These are phyloP conservation scores for Hirsutella rhossiliensis DNA, from an alignment of 2,329 filamentous ascomycete species.

Conservation along the genomic window DNA sequence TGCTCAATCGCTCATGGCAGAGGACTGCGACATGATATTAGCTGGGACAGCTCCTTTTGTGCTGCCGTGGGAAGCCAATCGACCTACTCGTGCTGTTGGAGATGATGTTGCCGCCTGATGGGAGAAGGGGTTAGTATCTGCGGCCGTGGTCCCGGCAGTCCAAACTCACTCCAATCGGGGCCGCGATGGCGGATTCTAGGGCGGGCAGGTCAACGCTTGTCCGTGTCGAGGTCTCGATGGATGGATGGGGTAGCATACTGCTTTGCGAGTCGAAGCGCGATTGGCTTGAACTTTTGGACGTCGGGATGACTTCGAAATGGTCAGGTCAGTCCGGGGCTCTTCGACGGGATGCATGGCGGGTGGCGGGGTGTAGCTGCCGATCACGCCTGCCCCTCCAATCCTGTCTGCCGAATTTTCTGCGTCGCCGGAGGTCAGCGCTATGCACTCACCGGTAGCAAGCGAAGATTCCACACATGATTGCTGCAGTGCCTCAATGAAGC, in stretches of 20 bases:
- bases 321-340: constrained; percentile 5
- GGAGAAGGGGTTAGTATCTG: background rate
- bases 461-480: constrained; percentile 92
- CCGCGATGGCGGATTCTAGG: constrained; percentile 83
- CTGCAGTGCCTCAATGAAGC: constrained; percentile 9
- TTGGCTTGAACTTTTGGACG: constrained; percentile 93
- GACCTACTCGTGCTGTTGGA: constrained; percentile 80
- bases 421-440: background rate
- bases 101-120: constrained; percentile 71
- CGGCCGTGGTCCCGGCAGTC: background rate
- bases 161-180: constrained; percentile 88
- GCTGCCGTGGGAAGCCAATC: constrained; percentile 7
- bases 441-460: constrained; percentile 73
- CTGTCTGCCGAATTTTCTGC: constrained; percentile 5
- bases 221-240: background rate
- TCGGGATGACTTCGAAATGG: constrained; percentile 68
- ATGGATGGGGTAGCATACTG: constrained; percentile 54
- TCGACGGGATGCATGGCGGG: background rate
- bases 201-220: constrained; percentile 4
- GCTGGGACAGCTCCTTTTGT: background rate
- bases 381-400: constrained; percentile 15
- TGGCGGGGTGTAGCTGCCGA: background rate
- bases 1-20: constrained; percentile 93
- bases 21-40: constrained; percentile 50
- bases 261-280: constrained; percentile 85